A percentile compares a stretch with the other conserved stretches of the same genome.
Conservation (phyloP, 1,139 yeast species). For the Protomyces gravidus region DNA sequence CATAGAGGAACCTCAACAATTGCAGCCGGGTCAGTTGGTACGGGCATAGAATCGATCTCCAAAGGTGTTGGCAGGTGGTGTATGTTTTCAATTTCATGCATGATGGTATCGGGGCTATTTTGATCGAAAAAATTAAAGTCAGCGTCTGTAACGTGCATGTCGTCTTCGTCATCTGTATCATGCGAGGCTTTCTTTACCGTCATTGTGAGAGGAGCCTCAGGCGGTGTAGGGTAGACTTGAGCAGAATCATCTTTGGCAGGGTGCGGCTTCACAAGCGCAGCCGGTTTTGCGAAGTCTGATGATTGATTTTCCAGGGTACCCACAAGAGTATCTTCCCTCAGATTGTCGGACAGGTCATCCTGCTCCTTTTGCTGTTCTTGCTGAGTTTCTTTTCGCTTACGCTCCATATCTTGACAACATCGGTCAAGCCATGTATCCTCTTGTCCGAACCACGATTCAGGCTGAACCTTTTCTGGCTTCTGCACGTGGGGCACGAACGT, state of each 20-base stretch:
- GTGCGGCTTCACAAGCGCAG: neutral
- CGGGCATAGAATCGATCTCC: neutral
- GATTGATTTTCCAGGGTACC: neutral
- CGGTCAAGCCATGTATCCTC: neutral
- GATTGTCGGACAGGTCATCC: neutral
- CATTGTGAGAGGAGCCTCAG: neutral
- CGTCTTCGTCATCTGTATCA: neutral
- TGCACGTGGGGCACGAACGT: neutral
- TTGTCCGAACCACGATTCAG: neutral
- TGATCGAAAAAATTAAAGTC: neutral
- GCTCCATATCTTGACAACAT: neutral
- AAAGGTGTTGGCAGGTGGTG: neutral
- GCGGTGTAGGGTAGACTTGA: slow-evolving; percentile 1
- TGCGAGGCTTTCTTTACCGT: neutral
- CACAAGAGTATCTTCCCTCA: too few relatives aligned
- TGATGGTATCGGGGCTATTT: neutral
- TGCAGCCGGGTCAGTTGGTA: neutral
- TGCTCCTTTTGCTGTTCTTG: neutral
- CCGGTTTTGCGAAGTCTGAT: neutral
- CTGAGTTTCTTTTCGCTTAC: neutral
- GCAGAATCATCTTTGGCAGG: neutral
- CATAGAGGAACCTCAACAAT: neutral
- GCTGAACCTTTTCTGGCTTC: neutral
- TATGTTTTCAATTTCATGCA: neutral
- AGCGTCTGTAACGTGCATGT: neutral